Evolutionary conservation across 805 yeast species (phyloP), one percentile per base, ranked within the genome.

Genomic region (Ogataea naganishii): DNA sequence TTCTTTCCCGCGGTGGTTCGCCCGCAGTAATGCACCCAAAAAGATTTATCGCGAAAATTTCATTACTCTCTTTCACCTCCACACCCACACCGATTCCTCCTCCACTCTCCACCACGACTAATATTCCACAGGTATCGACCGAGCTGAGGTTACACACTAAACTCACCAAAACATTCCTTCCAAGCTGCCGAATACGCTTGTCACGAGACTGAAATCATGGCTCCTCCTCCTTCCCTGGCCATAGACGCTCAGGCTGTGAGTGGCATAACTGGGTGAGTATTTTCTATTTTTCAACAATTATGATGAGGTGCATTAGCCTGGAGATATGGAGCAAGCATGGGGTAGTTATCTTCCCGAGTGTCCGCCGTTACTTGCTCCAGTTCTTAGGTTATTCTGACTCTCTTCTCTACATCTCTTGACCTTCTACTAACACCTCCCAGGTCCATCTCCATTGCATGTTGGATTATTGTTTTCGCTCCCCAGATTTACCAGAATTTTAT

Each of bases 401-500:
- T n/a, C n/a, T 17, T 11, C 13, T 14, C 14, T 13, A 16, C 11
- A 14, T 18, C 27, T 30, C 8, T 17, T 16, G 15, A 18, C 6
- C 20, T 9, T 14, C 9, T 15, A 23, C 27, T 29, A 23, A 29
- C 26, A 26, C 24, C 31, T 18, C 42, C 24, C 50, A 63, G 82
- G 17, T 84, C 95, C 9, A 85, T 92, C 20, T 89, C 97, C 13
- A 72, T 89, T 27, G 95, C 96, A 11, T 92, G 96, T 53, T 89
- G 98, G 98, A 80, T 92, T 36, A 88, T 92, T 28, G 98, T 89
- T 12, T 89, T 92, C 64, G 94, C 95, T 22, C 97, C 97, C 8
- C 97, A 89, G 51, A 80, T 92, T 26, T 88, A 85, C 54, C 96
- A 92, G 50, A 89, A 88, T 52, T 86, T 83, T 48, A 66, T 69